Percentiles rank a stretch among this genome's conserved stretches.
Evolutionary conservation across 192 early-diverging fungal genomes (phyloP).

Genomic region (Oehlia diaphana): DNA sequence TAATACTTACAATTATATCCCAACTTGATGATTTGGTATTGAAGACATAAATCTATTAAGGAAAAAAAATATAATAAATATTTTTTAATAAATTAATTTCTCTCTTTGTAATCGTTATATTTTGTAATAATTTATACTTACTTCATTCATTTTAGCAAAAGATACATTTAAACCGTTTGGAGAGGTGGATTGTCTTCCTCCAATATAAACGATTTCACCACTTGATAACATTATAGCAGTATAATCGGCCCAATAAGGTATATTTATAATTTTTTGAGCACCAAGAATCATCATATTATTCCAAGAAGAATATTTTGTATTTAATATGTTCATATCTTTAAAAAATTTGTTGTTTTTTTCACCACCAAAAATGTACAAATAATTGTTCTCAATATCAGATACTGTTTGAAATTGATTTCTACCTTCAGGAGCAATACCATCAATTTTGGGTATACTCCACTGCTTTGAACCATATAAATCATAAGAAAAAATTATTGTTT

Average conservation of each 20-base stretch:
- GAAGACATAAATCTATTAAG: not conserved
- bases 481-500: not conserved
- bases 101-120: not conserved
- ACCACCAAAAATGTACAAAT: not conserved
- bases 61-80: not conserved
- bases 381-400: not conserved
- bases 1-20: not conserved
- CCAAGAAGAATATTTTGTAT: not conserved
- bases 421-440: not conserved
- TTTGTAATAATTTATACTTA: not conserved
- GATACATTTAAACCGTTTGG: not conserved
- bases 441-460: not conserved
- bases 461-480: not conserved
- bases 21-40: not conserved
- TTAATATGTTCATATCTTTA: not conserved
- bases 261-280: not conserved
- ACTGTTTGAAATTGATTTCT: not conserved
- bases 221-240: not conserved
- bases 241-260: not conserved
- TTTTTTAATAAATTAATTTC: too few relatives aligned
- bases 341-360: not conserved
- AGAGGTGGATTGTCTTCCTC: not conserved
- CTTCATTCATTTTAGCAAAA: not conserved
- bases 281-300: not conserved
- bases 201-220: not conserved